Percentiles rank a stretch among this genome's conserved stretches.
These are phyloP conservation scores for Craterostigma plantagineum DNA, from an alignment of 257 asterid species.

Conservation along the genomic window DNA sequence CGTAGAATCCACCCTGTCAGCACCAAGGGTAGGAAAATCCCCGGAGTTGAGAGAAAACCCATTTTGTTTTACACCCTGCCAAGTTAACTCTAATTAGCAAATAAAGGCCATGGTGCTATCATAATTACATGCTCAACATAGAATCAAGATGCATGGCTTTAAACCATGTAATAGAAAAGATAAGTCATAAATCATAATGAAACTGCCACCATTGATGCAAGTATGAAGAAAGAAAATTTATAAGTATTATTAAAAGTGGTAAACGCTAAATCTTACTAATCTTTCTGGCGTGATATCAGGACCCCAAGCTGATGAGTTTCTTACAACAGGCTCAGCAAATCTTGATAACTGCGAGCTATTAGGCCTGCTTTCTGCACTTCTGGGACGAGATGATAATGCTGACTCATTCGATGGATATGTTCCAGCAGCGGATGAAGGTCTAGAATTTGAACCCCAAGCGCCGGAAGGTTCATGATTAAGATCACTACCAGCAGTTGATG, in stretches of 20 bases:
- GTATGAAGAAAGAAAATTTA: too few relatives aligned
- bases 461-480: constrained; percentile 40
- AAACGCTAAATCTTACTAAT: constrained; percentile 69
- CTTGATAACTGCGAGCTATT: constrained; percentile 80
- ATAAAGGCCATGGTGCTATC: background rate
- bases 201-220: background rate
- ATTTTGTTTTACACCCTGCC: constrained; percentile 62
- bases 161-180: too few relatives aligned
- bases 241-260: too few relatives aligned
- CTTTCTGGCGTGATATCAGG: constrained; percentile 42
- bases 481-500: constrained; percentile 89
- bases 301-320: constrained; percentile 35
- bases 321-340: constrained; percentile 70
- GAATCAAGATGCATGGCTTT: too few relatives aligned
- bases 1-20: constrained; percentile 39
- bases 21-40: constrained; percentile 84
- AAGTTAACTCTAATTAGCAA: background rate
- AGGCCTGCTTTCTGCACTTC: constrained; percentile 89
- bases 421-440: constrained; percentile 97
- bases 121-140: background rate
- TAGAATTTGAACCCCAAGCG: constrained; percentile 76
- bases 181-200: too few relatives aligned
- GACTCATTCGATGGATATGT: constrained; percentile 48
- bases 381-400: constrained; percentile 53
- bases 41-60: constrained; percentile 73